These are phyloP conservation scores for Orbilia blumenaviensis DNA, from an alignment of 2,329 filamentous ascomycete species.

Conservation along the genomic window DNA sequence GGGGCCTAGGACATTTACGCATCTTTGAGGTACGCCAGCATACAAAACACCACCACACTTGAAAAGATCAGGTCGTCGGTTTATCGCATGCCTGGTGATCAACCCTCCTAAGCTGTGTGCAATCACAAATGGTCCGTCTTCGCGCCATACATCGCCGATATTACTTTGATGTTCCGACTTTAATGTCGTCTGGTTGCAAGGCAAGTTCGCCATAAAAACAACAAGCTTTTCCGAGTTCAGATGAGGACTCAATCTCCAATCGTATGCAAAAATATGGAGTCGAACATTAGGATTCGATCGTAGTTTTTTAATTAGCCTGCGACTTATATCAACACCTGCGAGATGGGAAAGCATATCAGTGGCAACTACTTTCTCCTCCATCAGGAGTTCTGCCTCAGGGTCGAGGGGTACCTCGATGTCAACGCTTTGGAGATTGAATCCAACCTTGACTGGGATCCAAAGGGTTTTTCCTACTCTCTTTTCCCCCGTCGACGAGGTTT, in stretches of 20 bases:
- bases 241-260: conserved; percentile 88
- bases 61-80: conserved; percentile 83
- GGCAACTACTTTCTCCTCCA: conserved; percentile 83
- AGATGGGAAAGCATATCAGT: conserved; percentile 91
- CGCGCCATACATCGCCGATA: conserved; percentile 58
- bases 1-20: conserved; percentile 89
- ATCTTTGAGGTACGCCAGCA: conserved; percentile 83
- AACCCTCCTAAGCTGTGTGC: conserved; percentile 88
- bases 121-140: conserved; percentile 76
- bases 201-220: conserved; percentile 75
- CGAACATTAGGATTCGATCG: conserved; percentile 76
- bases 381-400: conserved; percentile 81
- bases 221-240: conserved; percentile 77
- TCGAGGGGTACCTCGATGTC: conserved; percentile 87
- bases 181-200: conserved; percentile 73
- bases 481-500: conserved; percentile 68
- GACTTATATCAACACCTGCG: conserved; percentile 88
- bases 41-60: conserved; percentile 76
- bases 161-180: conserved; percentile 61
- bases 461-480: conserved; percentile 70
- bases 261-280: conserved; percentile 91
- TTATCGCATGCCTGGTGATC: conserved; percentile 87
- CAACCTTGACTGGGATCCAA: conserved; percentile 94
- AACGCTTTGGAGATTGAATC: conserved; percentile 88
- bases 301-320: conserved; percentile 80